These are phyloP conservation scores for Suillus spraguei DNA, from an alignment of 768 basidiomycete genomes.

Conservation along the genomic window DNA sequence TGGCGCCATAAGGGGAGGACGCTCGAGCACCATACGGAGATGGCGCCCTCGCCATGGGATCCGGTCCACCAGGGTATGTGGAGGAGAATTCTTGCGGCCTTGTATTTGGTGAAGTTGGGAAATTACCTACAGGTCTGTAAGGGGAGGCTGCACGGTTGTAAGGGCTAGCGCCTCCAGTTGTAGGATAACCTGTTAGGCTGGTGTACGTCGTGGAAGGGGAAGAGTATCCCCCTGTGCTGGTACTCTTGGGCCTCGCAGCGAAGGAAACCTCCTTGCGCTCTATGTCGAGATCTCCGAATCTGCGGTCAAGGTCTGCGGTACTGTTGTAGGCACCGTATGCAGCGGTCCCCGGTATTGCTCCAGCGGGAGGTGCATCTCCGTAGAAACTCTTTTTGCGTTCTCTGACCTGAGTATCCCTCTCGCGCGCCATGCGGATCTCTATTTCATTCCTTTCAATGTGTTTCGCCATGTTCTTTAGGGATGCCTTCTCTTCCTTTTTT, in stretches of 20 bases:
- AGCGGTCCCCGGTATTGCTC: constrained; percentile 24
- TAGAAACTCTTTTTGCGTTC: constrained; percentile 62
- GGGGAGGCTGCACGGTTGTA: constrained; percentile 39
- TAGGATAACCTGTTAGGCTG: constrained; percentile 31
- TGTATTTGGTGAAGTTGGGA: constrained; percentile 48
- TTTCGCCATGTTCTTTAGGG: constrained; percentile 39
- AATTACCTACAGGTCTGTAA: constrained; percentile 34
- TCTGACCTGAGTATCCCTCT: constrained; percentile 49
- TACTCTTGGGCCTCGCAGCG: constrained; percentile 39
- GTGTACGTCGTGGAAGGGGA: constrained; percentile 32
- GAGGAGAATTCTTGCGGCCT: constrained; percentile 49
- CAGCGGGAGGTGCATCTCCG: constrained; percentile 34
- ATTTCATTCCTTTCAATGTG: constrained; percentile 48
- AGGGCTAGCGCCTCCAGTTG: constrained; percentile 22
- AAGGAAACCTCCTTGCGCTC: constrained; percentile 35
- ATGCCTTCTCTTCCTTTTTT: constrained; percentile 51
- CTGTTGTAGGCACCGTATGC: constrained; percentile 25
- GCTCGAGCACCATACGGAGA: constrained; percentile 34
- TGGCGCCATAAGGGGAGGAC: constrained; percentile 2
- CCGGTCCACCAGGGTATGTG: constrained; percentile 40
- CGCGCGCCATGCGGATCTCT: constrained; percentile 59
- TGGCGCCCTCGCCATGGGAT: constrained; percentile 33
- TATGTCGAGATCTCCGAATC: constrained; percentile 36
- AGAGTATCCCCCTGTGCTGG: constrained; percentile 30
- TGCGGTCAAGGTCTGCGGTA: constrained; percentile 39